Evolutionary conservation across 2,329 filamentous ascomycete species (phyloP).

Genomic region (Penicillium hordei): DNA sequence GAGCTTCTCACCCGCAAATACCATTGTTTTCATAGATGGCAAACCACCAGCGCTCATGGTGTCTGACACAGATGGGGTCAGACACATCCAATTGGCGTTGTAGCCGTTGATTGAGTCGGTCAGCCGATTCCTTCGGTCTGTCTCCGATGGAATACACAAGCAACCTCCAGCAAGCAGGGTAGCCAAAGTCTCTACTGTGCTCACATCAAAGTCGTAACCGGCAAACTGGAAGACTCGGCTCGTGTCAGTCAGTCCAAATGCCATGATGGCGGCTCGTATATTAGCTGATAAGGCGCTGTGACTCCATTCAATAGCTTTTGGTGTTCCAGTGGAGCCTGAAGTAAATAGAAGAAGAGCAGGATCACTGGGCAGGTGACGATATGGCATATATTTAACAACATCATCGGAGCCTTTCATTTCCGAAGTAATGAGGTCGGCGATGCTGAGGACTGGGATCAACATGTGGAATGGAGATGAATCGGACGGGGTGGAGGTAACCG

Average conservation of each 20-base stretch:
- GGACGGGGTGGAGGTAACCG: neutral
- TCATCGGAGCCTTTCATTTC: neutral
- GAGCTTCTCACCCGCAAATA: neutral
- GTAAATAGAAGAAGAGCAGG: neutral
- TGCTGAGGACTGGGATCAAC: neutral
- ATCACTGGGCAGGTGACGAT: neutral
- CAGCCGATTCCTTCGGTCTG: neutral
- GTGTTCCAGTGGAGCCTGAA: neutral
- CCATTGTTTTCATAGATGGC: neutral
- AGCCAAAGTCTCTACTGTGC: neutral
- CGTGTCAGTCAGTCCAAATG: neutral
- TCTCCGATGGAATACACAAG: neutral
- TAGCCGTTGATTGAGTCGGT: neutral
- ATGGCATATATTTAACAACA: neutral
- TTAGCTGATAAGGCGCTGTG: neutral
- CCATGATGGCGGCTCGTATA: too few relatives aligned
- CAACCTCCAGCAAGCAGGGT: neutral
- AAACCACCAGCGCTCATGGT: neutral
- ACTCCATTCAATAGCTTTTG: neutral
- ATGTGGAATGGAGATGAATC: neutral
- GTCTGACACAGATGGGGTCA: neutral
- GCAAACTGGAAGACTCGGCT: conserved; percentile 1
- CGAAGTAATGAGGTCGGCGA: neutral
- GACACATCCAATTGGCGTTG: neutral
- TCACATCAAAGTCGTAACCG: neutral